Evolutionary conservation across 768 basidiomycete genomes (phyloP), one percentile per base, ranked within the genome.

Genomic region (Trichaptum fuscoviolaceum): DNA sequence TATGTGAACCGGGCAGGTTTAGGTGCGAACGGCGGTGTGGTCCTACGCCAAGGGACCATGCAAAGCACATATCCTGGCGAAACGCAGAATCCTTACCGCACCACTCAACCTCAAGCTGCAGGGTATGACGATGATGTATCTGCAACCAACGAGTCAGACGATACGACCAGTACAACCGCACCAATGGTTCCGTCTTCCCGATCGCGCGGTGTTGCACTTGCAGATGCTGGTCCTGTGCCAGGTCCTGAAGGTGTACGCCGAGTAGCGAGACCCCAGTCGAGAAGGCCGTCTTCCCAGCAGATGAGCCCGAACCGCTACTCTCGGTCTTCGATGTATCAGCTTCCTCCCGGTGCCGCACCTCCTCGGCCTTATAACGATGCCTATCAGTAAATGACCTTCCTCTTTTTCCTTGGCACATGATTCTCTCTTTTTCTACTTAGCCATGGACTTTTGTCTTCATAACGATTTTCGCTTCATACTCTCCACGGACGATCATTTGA

Each of bases 171-270:
- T 82, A 85, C 58, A 78, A 79, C 64, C 81, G 76, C 30, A 80
- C 81, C 0, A 81, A 82, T 61, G 71, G 78, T 62, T 77, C 72
- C 35, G 60, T 62, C 34, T 26, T 27, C 65, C 27, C 70, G 67
- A 57, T 60, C 63, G 6, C 85, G 91, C 12, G 93, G 95, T 25
- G 83, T 97, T 62, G 88, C 88, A 59, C 77, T 98, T 65, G 85
- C 85, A 65, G 96, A 98, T 70, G 79, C 85, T 71, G 96, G 96
- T 17, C 93, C 93, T 52, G 91, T 95, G 1, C 88, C 91, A 57
- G 84, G 85, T 36, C 84, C 87, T 9, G 88, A 91, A 20, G 89
- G 90, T 64, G 94, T 95, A 27, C 84, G 93, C 57, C 79, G 94
- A 66, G 91, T 96, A 27, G 84, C 91, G 61, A 80, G 92, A 71